Evolutionary conservation across 345 rosid species (phyloP).

Genomic region (Bretschneidera sinensis): DNA sequence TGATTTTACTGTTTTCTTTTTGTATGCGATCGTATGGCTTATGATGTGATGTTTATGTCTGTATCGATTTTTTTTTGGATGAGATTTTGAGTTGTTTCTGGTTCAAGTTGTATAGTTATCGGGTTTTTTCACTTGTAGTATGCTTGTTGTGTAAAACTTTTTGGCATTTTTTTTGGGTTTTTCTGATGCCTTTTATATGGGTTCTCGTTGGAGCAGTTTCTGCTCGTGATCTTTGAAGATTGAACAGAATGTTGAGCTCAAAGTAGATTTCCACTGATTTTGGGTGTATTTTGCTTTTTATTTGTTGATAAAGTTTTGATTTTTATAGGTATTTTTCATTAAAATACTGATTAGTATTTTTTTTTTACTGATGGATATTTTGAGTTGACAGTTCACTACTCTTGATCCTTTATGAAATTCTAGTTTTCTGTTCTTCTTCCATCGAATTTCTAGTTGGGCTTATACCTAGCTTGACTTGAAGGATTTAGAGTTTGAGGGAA

Average conservation of each 20-base stretch:
- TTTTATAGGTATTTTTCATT: no score
- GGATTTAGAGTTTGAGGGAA: no score
- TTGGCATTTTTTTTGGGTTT: neutral
- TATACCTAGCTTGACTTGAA: no score
- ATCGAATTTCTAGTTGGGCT: neutral
- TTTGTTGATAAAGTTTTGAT: neutral
- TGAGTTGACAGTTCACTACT: neutral
- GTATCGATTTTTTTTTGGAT: neutral
- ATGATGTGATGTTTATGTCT: neutral
- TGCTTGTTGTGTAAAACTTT: neutral
- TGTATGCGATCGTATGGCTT: neutral
- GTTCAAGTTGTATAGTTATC: constrained; percentile 14
- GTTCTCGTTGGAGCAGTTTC: neutral
- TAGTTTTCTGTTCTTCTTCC: neutral
- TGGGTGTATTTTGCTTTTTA: no score
- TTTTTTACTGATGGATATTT: no score
- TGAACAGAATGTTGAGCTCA: no score
- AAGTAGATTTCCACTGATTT: no score
- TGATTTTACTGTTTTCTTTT: neutral
- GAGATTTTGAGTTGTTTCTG: neutral
- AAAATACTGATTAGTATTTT: neutral
- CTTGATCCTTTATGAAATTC: neutral
- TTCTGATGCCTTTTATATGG: no score
- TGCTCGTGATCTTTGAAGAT: no score
- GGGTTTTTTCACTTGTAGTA: no score